Evolutionary conservation across 495 filamentous ascomycete genomes (phyloP).

Genomic region (Aspergillus ostianus): DNA sequence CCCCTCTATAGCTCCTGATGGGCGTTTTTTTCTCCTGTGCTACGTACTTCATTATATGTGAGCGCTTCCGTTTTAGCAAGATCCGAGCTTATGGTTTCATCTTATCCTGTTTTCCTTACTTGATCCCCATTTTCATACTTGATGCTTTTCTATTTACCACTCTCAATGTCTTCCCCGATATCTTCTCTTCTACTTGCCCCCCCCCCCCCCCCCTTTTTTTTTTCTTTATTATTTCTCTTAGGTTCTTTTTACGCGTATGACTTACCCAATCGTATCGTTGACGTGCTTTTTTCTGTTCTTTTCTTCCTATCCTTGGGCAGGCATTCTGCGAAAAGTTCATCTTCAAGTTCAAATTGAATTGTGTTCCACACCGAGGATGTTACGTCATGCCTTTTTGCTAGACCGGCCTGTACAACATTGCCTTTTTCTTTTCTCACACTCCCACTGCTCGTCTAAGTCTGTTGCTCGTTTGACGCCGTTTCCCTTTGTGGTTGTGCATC

Average conservation of each 20-base stretch:
- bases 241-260: slow-evolving; percentile 40
- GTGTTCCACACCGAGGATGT: slow-evolving; percentile 38
- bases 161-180: slow-evolving; percentile 15
- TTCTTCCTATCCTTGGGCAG: slow-evolving; percentile 46
- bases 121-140: slow-evolving; percentile 11
- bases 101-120: slow-evolving; percentile 12
- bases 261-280: slow-evolving; percentile 24
- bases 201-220: slow-evolving; percentile 18
- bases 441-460: slow-evolving; percentile 26
- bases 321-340: slow-evolving; percentile 51
- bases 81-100: slow-evolving; percentile 33
- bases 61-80: slow-evolving; percentile 48
- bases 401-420: slow-evolving; percentile 38
- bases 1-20: slow-evolving; percentile 47
- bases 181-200: slow-evolving; percentile 14
- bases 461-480: slow-evolving; percentile 21
- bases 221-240: slow-evolving; percentile 21
- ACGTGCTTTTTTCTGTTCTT: slow-evolving; percentile 27
- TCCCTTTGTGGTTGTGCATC: slow-evolving; percentile 13
- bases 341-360: slow-evolving; percentile 44
- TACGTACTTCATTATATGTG: slow-evolving; percentile 46
- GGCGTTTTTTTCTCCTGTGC: slow-evolving; percentile 42
- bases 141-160: slow-evolving; percentile 11
- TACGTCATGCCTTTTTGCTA: slow-evolving; percentile 33
- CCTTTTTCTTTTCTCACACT: slow-evolving; percentile 20